Evolutionary conservation across 495 filamentous ascomycete species (phyloP), one percentile per base, ranked within the genome.

Genomic region (Polyplosphaeria fusca): DNA sequence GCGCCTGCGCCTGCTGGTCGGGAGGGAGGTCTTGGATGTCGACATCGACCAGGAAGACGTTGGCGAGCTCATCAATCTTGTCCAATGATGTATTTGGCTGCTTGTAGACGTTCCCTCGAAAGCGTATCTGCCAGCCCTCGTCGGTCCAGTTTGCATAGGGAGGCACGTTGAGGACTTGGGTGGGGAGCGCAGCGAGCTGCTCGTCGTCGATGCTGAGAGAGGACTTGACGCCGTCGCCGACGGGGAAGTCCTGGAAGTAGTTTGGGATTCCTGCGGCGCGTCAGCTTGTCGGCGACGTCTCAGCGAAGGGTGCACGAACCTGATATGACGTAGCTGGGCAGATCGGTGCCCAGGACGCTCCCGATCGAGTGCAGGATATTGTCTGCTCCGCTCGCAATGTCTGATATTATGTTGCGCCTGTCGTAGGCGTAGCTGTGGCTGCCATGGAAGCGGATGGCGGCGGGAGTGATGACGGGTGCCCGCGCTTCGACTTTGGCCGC

Each of bases 111-210:
- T 88, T 88, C 58, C 87, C 87, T 56, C 86, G 87, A 65, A 91
- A 82, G 14, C 83, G 78, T 4, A 89, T 73, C 51, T 85, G 88
- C 87, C 87, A 91, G 35, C 84, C 85, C 41, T 79, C 71, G 18
- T 79, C 74, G n/a, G 87, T 89, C 79, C 83, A 91, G 58, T 91
- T 91, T 30, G 78, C 87, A 67, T 91, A 91, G n/a, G 78, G 78
- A 71, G 85, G 84, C 9, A 91, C 70, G 60, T 89, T 89, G 46
- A 90, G 66, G 16, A 86, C 85, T 58, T 88, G 79, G 1, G 87
- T 86, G 0, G 87, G 86, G 32, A 79, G 68, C 4, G 82, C 78
- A 13, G 66, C 74, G 20, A 88, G 67, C n/a, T 83, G 76, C 12
- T 63, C 63, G 47, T 79, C 74, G 46, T 76, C 69, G 38, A 90